Conservation (phyloP, 1,284 basidiomycete species). For the Trametes polyzona region DNA sequence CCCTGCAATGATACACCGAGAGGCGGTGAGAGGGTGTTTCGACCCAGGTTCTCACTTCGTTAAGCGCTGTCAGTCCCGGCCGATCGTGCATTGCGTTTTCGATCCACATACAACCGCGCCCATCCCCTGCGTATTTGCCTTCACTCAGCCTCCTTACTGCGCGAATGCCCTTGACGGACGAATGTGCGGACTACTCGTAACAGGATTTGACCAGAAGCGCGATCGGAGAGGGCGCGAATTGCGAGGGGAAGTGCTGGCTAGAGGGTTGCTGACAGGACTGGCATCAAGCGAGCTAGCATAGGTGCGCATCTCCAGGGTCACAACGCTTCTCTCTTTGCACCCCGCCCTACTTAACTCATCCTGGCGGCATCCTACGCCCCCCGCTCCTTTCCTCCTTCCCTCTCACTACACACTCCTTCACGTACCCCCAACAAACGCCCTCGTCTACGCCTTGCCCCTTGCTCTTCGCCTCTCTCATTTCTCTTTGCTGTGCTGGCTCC, state of each 20-base stretch:
- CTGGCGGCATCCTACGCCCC: not conserved
- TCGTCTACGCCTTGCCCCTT: not conserved
- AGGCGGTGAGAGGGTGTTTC: no score
- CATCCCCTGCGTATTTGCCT: no score
- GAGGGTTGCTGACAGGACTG: not conserved
- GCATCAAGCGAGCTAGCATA: slow-evolving; percentile 1
- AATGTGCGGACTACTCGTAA: not conserved
- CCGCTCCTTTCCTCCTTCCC: not conserved
- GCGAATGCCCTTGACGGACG: not conserved
- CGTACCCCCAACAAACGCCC: not conserved
- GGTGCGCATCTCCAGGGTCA: slow-evolving; percentile 14
- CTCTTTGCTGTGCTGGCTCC: not conserved
- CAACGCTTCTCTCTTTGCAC: not conserved
- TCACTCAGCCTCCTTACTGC: no score
- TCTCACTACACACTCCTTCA: not conserved
- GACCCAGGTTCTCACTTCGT: no score
- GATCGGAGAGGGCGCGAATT: not conserved
- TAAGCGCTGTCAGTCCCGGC: no score
- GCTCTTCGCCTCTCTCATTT: not conserved
- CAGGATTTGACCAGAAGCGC: not conserved
- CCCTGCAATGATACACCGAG: no score
- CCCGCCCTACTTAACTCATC: slow-evolving; percentile 1
- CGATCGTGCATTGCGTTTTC: no score
- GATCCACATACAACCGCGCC: no score
- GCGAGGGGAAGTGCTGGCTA: not conserved